Evolutionary conservation across 768 basidiomycete species (phyloP).

Genomic region (Dendrothele bispora): DNA sequence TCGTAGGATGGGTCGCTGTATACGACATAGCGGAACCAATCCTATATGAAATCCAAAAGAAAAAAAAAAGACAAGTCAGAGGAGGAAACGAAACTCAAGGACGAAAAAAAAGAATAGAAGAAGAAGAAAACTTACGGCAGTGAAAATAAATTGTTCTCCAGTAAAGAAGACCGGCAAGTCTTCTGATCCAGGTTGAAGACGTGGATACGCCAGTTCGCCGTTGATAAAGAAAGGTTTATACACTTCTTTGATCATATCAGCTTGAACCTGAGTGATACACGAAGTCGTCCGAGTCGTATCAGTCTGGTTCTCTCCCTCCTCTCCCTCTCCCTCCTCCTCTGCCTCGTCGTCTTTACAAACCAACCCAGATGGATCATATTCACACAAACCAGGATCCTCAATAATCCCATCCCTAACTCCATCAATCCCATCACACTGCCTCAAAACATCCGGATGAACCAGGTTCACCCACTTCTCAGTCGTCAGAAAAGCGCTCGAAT

Average conservation of each 20-base stretch:
- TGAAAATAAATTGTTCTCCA: constrained; percentile 1
- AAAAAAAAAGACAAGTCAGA: not conserved
- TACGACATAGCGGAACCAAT: constrained; percentile 6
- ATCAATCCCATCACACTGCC: constrained; percentile 22
- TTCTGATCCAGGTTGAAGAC: constrained; percentile 16
- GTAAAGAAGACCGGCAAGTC: not conserved
- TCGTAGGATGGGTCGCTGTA: constrained; percentile 6
- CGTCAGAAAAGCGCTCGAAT: constrained; percentile 11
- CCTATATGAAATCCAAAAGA: not conserved
- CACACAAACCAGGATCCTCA: constrained; percentile 18
- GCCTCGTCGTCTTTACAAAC: constrained; percentile 8
- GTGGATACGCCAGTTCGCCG: constrained; percentile 10
- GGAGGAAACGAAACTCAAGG: not conserved
- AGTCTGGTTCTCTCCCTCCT: too few species aligned
- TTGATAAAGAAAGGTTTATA: constrained; percentile 12
- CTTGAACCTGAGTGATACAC: constrained; percentile 17
- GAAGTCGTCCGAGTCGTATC: too few species aligned
- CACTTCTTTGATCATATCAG: constrained; percentile 8
- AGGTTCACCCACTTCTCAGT: constrained; percentile 12
- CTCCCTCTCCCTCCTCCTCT: not conserved
- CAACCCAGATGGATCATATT: constrained; percentile 16
- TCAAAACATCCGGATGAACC: constrained; percentile 18
- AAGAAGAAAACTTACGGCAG: not conserved
- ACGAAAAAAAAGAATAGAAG: too few species aligned
- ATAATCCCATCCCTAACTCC: constrained; percentile 20